A percentile compares a stretch with the other conserved stretches of the same genome.
These are phyloP conservation scores for Tolypocladium amazonense DNA, from an alignment of 2,329 filamentous ascomycete species.

Conservation along the genomic window DNA sequence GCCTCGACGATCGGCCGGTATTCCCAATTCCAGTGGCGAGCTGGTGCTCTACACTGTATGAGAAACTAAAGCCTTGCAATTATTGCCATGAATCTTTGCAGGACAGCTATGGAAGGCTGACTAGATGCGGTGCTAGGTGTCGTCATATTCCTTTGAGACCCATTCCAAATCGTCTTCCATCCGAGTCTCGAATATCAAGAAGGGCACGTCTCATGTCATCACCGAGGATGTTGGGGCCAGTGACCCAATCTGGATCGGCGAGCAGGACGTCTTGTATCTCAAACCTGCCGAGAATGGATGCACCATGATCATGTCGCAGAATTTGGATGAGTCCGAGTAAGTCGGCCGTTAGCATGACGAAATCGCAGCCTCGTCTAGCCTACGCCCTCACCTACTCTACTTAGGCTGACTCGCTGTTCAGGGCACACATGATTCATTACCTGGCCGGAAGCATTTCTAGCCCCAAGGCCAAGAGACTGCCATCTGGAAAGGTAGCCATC, in stretches of 20 bases:
- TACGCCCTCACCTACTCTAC: not conserved
- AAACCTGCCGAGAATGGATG: slow-evolving; percentile 35
- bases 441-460: slow-evolving; percentile 47
- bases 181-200: slow-evolving; percentile 58
- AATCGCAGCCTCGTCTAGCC: not conserved
- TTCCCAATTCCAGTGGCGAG: slow-evolving; percentile 58
- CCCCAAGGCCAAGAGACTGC: slow-evolving; percentile 44
- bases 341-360: slow-evolving; percentile 10
- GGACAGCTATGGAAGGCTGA: not conserved
- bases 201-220: slow-evolving; percentile 54
- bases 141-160: slow-evolving; percentile 69
- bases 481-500: slow-evolving; percentile 39
- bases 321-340: slow-evolving; percentile 27
- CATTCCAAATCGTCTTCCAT: slow-evolving; percentile 61
- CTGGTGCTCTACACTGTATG: slow-evolving; percentile 53
- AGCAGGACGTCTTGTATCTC: slow-evolving; percentile 50
- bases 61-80: not conserved
- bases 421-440: slow-evolving; percentile 32
- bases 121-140: slow-evolving; percentile 31
- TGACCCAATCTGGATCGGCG: slow-evolving; percentile 68
- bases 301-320: slow-evolving; percentile 33
- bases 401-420: slow-evolving; percentile 7
- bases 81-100: not conserved
- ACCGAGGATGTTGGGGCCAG: slow-evolving; percentile 53
- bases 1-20: slow-evolving; percentile 58